These are phyloP conservation scores for Amaranthus cruentus DNA, from an alignment of 148 eudicot species.

Conservation along the genomic window DNA sequence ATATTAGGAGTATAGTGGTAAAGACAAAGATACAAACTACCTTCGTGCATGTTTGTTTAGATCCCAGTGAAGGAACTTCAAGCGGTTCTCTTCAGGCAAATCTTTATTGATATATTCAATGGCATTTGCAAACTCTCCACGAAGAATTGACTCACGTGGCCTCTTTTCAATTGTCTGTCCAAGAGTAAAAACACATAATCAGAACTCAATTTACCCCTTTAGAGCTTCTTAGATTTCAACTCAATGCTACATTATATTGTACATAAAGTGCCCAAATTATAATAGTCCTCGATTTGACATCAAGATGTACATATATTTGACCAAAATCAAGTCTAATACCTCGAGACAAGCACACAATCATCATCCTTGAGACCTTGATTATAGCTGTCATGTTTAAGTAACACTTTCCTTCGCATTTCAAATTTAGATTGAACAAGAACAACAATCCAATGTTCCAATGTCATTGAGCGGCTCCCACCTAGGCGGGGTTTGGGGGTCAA, in stretches of 20 bases:
- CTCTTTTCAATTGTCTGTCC: conserved; percentile 65
- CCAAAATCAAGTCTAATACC: neutral
- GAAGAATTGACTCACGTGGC: conserved; percentile 84
- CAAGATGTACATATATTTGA: neutral
- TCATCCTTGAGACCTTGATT: neutral
- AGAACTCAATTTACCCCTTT: neutral
- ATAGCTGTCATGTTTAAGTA: neutral
- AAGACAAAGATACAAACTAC: conserved; percentile 25
- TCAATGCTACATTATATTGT: neutral
- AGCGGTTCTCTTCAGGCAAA: conserved; percentile 59
- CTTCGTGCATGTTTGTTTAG: conserved; percentile 63
- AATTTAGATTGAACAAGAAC: too few relatives aligned
- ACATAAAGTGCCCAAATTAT: neutral
- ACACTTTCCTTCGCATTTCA: neutral
- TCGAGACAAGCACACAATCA: neutral
- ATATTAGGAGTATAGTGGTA: neutral
- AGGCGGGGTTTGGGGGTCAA: too few relatives aligned
- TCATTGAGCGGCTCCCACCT: too few relatives aligned
- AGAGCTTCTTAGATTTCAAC: conserved; percentile 9
- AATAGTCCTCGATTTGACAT: neutral
- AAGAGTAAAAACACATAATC: conserved; percentile 4
- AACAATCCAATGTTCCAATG: too few relatives aligned
- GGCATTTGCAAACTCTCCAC: conserved; percentile 78
- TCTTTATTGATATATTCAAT: conserved; percentile 63
- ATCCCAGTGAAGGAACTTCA: conserved; percentile 86